A percentile compares a stretch with the other conserved stretches of the same genome.
Evolutionary conservation across 148 eudicot species (phyloP).

Genomic region (Persicaria maculosa): DNA sequence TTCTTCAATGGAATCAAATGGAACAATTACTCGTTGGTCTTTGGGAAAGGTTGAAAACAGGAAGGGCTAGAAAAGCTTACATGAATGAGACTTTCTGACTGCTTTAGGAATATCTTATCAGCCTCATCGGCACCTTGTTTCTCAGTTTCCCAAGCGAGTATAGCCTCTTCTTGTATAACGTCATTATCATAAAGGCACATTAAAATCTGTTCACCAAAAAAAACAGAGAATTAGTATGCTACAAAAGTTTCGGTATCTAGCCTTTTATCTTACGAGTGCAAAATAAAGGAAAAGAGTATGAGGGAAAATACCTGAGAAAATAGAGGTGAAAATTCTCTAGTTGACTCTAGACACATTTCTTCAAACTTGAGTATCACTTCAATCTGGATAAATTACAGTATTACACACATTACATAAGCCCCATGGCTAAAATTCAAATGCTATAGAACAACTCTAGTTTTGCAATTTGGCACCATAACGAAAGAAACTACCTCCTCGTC

Average conservation of each 20-base stretch:
- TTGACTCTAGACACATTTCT: conserved; percentile 86
- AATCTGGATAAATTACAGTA: conserved; percentile 49
- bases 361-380: conserved; percentile 89
- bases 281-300: neutral
- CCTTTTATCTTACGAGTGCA: neutral
- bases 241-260: neutral
- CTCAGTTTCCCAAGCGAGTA: conserved; percentile 79
- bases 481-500: conserved; percentile 60
- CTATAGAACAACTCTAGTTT: neutral
- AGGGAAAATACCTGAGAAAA: conserved; percentile 51
- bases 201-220: conserved; percentile 38
- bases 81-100: conserved; percentile 59
- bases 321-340: conserved; percentile 49
- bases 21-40: neutral
- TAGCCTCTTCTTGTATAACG: conserved; percentile 75
- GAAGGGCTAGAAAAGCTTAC: conserved; percentile 21
- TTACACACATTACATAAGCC: neutral
- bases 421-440: neutral
- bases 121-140: conserved; percentile 84
- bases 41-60: neutral
- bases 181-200: conserved; percentile 66
- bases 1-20: neutral
- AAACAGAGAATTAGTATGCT: neutral
- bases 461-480: neutral
- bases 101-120: conserved; percentile 63